These are phyloP conservation scores for Taphrina confusa DNA, from an alignment of 1,139 yeast genomes.

Conservation along the genomic window DNA sequence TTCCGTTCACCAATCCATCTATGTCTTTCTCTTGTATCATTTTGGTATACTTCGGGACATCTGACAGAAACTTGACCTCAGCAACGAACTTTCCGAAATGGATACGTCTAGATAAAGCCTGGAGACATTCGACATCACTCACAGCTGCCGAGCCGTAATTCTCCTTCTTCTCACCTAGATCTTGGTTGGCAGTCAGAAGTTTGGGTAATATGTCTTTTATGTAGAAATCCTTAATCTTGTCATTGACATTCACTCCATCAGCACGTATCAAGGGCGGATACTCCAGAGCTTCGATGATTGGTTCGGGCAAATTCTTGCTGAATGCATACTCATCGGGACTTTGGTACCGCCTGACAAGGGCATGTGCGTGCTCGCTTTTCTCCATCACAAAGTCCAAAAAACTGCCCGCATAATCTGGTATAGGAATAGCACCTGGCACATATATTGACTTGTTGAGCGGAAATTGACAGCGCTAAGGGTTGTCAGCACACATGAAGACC, in stretches of 20 bases:
- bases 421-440: conserved; percentile 56
- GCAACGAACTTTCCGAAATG: conserved; percentile 96
- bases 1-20: conserved; percentile 72
- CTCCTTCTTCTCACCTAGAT: conserved; percentile 65
- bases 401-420: conserved; percentile 73
- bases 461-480: conserved; percentile 68
- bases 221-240: conserved; percentile 66
- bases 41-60: conserved; percentile 62
- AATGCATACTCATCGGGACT: conserved; percentile 97
- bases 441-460: conserved; percentile 75
- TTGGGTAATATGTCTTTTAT: conserved; percentile 70
- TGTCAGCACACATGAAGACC: neutral
- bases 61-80: conserved; percentile 80
- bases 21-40: conserved; percentile 67
- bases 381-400: conserved; percentile 82
- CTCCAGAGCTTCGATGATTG: conserved; percentile 74
- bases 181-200: conserved; percentile 52
- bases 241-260: conserved; percentile 73
- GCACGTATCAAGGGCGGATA: conserved; percentile 78
- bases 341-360: conserved; percentile 80
- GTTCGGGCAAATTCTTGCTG: conserved; percentile 61
- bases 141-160: conserved; percentile 84
- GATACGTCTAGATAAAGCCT: conserved; percentile 86
- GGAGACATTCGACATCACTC: conserved; percentile 82
- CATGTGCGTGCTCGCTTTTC: conserved; percentile 75